A percentile compares a stretch with the other conserved stretches of the same genome.
phyloP scores from a whole-genome alignment of 345 rosid genomes.

The Aurinia saxatilis region DNA sequence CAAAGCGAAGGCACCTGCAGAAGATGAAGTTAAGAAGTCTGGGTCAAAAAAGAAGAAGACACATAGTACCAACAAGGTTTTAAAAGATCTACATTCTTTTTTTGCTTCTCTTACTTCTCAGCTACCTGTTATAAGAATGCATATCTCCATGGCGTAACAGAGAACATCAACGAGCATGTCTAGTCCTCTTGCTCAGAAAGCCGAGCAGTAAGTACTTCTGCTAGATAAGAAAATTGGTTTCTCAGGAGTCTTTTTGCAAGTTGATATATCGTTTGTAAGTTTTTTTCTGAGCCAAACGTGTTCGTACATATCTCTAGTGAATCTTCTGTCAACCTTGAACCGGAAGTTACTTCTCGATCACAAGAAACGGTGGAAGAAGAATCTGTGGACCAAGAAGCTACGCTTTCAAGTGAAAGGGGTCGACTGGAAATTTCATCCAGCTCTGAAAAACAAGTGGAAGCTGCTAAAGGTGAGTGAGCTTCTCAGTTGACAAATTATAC shows the following conservation, averaged over 20 bases:
- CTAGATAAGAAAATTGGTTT: background rate
- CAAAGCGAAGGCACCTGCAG: conserved; percentile 8
- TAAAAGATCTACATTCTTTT: background rate
- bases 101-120: background rate
- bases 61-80: background rate
- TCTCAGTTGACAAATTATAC: background rate
- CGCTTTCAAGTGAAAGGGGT: background rate
- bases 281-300: background rate
- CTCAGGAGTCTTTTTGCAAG: background rate
- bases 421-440: background rate
- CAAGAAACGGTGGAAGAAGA: background rate
- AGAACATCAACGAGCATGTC: background rate
- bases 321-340: background rate
- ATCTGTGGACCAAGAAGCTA: background rate
- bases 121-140: background rate
- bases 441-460: conserved; percentile 5
- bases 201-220: background rate
- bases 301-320: conserved; percentile 3
- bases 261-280: background rate
- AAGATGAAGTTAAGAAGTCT: background rate
- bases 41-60: conserved; percentile 8
- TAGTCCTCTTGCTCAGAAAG: background rate
- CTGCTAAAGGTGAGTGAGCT: background rate
- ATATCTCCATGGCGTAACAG: conserved; percentile 1
- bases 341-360: background rate